These are phyloP conservation scores for Bipolaris bicolor DNA, from an alignment of 2,329 filamentous ascomycete genomes.

Conservation along the genomic window DNA sequence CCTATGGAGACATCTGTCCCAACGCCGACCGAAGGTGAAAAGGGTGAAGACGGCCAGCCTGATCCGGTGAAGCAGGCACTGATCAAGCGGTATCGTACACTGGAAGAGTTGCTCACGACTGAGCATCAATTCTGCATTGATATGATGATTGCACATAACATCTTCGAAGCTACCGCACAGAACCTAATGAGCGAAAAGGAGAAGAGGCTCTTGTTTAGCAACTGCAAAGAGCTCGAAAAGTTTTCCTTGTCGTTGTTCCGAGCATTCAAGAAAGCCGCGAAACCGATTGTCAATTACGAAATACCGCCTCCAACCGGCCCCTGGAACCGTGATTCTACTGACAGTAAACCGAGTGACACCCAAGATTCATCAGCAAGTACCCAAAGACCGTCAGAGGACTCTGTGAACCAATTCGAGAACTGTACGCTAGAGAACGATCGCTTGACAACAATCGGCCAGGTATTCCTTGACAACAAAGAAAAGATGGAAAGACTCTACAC, in stretches of 20 bases:
- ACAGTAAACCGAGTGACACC: conserved; percentile 22
- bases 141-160: conserved; percentile 96
- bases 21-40: conserved; percentile 14
- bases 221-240: conserved; percentile 85
- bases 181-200: conserved; percentile 81
- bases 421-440: conserved; percentile 59
- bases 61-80: conserved; percentile 53
- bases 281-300: conserved; percentile 70
- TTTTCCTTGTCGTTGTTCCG: conserved; percentile 82
- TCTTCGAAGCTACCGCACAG: conserved; percentile 92
- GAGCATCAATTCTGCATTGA: conserved; percentile 90
- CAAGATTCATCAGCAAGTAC: conserved; percentile 26
- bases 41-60: conserved; percentile 25
- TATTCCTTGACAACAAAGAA: conserved; percentile 62
- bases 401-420: conserved; percentile 39
- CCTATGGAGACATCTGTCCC: conserved; percentile 20
- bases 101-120: conserved; percentile 92
- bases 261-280: conserved; percentile 78
- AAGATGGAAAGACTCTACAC: conserved; percentile 70
- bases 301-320: conserved; percentile 46
- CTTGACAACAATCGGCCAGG: conserved; percentile 63
- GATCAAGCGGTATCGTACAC: conserved; percentile 78
- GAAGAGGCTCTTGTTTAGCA: conserved; percentile 88
- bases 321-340: conserved; percentile 33
- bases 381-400: conserved; percentile 27